Evolutionary conservation across 1,284 basidiomycete species (phyloP).

Genomic region (Jaminaea rosea): DNA sequence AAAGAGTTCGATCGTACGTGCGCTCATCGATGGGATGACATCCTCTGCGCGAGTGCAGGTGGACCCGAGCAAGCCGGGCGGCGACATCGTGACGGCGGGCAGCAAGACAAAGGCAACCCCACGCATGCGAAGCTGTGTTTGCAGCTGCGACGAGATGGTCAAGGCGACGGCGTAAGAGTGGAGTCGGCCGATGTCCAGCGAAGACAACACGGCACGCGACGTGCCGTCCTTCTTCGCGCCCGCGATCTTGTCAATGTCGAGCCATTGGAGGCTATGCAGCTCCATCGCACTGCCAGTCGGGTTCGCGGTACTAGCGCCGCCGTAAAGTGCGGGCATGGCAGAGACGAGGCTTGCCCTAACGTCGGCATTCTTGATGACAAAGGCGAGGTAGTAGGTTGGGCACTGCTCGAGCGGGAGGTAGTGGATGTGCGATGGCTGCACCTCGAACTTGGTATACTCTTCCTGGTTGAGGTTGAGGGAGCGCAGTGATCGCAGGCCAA

Average conservation of each 20-base stretch:
- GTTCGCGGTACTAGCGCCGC: conserved; percentile 12
- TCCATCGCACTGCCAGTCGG: conserved; percentile 6
- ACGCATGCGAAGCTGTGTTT: conserved; percentile 72
- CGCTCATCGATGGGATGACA: conserved; percentile 69
- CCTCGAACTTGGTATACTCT: conserved; percentile 25
- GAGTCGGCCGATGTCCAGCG: conserved; percentile 21
- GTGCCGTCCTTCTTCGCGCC: not conserved
- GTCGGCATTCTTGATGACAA: conserved; percentile 16
- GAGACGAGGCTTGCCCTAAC: conserved; percentile 22
- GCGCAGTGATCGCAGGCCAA: conserved; percentile 57
- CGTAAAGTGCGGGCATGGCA: conserved; percentile 17
- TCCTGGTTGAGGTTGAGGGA: conserved; percentile 57
- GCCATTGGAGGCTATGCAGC: conserved; percentile 30
- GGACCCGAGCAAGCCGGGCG: conserved; percentile 8
- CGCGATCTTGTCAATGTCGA: conserved; percentile 21
- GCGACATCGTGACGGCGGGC: conserved; percentile 51
- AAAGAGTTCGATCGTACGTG: conserved; percentile 69
- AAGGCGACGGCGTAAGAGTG: conserved; percentile 59
- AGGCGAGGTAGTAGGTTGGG: conserved; percentile 25
- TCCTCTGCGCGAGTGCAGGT: conserved; percentile 53
- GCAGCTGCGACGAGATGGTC: conserved; percentile 77
- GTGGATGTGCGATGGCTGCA: conserved; percentile 13
- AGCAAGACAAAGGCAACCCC: conserved; percentile 69
- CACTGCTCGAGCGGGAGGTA: conserved; percentile 24
- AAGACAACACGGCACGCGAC: conserved; percentile 7